Evolutionary conservation across 805 yeast genomes (phyloP).

Genomic region (Nakazawaea peltata): DNA sequence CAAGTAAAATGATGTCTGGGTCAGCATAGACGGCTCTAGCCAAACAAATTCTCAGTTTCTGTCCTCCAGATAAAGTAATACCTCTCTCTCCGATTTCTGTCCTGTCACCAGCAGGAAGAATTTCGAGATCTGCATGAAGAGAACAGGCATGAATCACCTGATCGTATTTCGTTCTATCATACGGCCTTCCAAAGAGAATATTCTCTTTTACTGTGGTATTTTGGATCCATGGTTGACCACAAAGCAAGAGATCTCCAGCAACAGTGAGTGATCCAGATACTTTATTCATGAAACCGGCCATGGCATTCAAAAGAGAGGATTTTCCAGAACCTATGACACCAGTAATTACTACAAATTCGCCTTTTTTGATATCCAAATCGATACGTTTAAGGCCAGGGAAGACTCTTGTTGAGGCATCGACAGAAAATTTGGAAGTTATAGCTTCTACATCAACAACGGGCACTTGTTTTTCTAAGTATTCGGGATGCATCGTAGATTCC

Average conservation of each 20-base stretch:
- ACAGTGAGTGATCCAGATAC: conserved; percentile 37
- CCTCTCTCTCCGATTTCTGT: conserved; percentile 57
- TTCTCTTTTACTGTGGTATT: conserved; percentile 43
- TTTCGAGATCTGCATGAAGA: conserved; percentile 35
- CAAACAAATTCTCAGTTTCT: conserved; percentile 53
- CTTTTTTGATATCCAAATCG: conserved; percentile 44
- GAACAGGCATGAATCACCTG: conserved; percentile 42
- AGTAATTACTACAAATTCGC: conserved; percentile 69
- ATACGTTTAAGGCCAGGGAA: conserved; percentile 39
- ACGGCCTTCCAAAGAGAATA: conserved; percentile 41
- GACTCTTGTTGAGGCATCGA: neutral
- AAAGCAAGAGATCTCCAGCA: conserved; percentile 38
- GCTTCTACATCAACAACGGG: neutral
- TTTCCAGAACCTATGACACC: conserved; percentile 79
- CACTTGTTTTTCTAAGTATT: neutral
- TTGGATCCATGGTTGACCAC: conserved; percentile 50
- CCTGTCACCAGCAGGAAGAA: conserved; percentile 43
- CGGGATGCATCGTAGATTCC: neutral
- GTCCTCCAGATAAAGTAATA: conserved; percentile 55
- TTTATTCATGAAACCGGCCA: conserved; percentile 55
- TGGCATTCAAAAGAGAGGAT: conserved; percentile 53
- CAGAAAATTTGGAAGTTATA: too few species aligned
- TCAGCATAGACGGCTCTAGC: conserved; percentile 66
- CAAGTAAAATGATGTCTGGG: conserved; percentile 50
- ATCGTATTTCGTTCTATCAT: conserved; percentile 31